Conservation (phyloP, 768 basidiomycete species). For the Suillus fuscotomentosus region DNA sequence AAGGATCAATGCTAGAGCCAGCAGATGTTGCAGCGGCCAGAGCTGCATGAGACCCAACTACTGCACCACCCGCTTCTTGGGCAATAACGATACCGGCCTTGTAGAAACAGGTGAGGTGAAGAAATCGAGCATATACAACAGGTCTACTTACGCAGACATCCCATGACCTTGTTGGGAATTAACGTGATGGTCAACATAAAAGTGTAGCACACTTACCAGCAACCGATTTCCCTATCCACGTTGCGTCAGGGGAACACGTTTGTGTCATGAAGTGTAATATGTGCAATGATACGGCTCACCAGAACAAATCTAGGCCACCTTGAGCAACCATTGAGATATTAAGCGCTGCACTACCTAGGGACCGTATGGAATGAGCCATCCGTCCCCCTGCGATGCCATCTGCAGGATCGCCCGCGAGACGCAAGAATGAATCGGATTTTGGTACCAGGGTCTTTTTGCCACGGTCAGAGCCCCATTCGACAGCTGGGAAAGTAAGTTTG, state of each 20-base stretch:
- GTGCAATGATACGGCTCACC: conserved; percentile 43
- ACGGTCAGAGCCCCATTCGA: conserved; percentile 91
- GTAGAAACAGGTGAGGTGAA: not conserved
- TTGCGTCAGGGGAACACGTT: conserved; percentile 3
- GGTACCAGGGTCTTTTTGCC: conserved; percentile 46
- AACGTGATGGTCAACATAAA: not conserved
- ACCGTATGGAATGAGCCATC: conserved; percentile 85
- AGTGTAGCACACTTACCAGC: conserved; percentile 42
- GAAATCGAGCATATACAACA: not conserved
- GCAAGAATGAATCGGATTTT: conserved; percentile 68
- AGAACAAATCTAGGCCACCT: conserved; percentile 85
- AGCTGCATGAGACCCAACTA: conserved; percentile 64
- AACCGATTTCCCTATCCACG: conserved; percentile 71
- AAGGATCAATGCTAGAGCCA: conserved; percentile 40
- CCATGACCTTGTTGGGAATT: conserved; percentile 55
- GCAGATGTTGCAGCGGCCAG: conserved; percentile 35
- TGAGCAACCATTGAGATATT: conserved; percentile 86
- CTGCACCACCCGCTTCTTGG: conserved; percentile 81
- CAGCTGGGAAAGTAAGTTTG: conserved; percentile 39
- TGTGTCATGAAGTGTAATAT: not conserved
- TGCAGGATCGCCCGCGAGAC: conserved; percentile 70
- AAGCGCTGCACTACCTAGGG: conserved; percentile 80
- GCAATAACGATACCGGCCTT: conserved; percentile 89
- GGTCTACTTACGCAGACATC: conserved; percentile 66
- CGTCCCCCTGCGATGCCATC: conserved; percentile 62